Evolutionary conservation across 1,284 basidiomycete species (phyloP).

Genomic region (Leccinum ponderosum): DNA sequence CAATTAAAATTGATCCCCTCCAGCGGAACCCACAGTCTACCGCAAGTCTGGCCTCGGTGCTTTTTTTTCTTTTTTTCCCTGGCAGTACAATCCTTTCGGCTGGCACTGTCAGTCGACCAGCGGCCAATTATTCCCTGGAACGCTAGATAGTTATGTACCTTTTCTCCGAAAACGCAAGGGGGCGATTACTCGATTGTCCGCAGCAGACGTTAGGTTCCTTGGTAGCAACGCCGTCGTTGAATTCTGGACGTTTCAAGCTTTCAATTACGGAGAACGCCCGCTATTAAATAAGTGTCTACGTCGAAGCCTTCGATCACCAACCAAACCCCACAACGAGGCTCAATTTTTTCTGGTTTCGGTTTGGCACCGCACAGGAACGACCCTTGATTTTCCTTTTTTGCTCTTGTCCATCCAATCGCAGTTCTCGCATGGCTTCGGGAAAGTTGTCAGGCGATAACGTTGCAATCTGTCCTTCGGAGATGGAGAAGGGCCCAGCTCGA

Average conservation of each 20-base stretch:
- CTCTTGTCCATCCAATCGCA: conserved; percentile 8
- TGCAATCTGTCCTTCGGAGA: conserved; percentile 14
- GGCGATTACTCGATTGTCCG: conserved; percentile 5
- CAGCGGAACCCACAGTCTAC: conserved; percentile 4
- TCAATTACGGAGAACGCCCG: conserved; percentile 3
- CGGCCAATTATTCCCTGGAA: conserved; percentile 5
- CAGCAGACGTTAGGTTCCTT: conserved; percentile 6
- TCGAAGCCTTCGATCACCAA: conserved; percentile 11
- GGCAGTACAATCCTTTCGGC: conserved; percentile 13
- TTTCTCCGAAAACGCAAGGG: conserved; percentile 1
- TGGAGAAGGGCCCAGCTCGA: conserved; percentile 14
- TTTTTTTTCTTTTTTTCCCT: conserved; percentile 1
- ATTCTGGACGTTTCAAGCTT: conserved; percentile 13
- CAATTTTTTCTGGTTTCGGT: conserved; percentile 1
- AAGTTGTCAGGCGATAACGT: conserved; percentile 26
- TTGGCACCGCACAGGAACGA: conserved; percentile 4
- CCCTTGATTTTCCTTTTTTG: conserved; percentile 17
- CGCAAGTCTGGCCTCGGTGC: conserved; percentile 6
- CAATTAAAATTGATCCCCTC: conserved; percentile 11
- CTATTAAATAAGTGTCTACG: neutral
- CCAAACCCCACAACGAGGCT: conserved; percentile 12
- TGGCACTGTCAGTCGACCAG: conserved; percentile 8
- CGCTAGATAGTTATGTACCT: conserved; percentile 2
- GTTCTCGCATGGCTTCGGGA: conserved; percentile 14
- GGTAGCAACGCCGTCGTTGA: conserved; percentile 1